phyloP scores from a whole-genome alignment of 257 asterid species.

The Rehmannia glutinosa region DNA sequence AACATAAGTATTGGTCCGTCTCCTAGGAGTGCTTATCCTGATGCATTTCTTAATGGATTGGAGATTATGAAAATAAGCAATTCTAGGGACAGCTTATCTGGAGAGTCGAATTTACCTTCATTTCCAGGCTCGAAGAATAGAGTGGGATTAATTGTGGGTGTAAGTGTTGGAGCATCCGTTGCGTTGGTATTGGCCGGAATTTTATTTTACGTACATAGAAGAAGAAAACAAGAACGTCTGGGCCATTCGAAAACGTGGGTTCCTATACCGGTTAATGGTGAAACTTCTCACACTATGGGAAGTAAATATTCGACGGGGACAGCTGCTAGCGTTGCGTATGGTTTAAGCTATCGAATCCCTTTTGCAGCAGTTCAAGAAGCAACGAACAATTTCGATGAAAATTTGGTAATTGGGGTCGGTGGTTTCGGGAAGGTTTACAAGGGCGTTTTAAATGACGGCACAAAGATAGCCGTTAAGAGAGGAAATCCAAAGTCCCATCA shows the following conservation, averaged over 20 bases:
- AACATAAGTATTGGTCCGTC: conserved; percentile 69
- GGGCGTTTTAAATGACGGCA: conserved; percentile 60
- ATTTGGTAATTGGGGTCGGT: conserved; percentile 70
- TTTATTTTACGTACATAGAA: conserved; percentile 30
- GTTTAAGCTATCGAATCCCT: conserved; percentile 72
- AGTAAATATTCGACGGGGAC: conserved; percentile 65
- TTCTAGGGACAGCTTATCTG: conserved; percentile 44
- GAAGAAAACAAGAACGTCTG: conserved; percentile 37
- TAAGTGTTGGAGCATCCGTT: conserved; percentile 33
- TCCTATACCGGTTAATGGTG: conserved; percentile 58
- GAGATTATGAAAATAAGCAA: conserved; percentile 72
- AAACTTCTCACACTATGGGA: conserved; percentile 62
- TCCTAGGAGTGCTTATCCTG: conserved; percentile 31
- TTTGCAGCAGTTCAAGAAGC: conserved; percentile 70
- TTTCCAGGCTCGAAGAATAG: conserved; percentile 35
- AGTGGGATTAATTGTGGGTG: conserved; percentile 49
- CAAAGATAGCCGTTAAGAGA: conserved; percentile 72
- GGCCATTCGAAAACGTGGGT: conserved; percentile 69
- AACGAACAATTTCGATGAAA: conserved; percentile 67
- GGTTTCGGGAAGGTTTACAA: conserved; percentile 89
- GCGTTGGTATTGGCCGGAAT: conserved; percentile 32
- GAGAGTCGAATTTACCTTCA: conserved; percentile 17
- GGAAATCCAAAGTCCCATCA: conserved; percentile 82
- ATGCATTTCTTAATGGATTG: conserved; percentile 67
- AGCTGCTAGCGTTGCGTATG: conserved; percentile 41